Conservation (phyloP, 257 asterid genomes). For the Penstemon newberryi region DNA sequence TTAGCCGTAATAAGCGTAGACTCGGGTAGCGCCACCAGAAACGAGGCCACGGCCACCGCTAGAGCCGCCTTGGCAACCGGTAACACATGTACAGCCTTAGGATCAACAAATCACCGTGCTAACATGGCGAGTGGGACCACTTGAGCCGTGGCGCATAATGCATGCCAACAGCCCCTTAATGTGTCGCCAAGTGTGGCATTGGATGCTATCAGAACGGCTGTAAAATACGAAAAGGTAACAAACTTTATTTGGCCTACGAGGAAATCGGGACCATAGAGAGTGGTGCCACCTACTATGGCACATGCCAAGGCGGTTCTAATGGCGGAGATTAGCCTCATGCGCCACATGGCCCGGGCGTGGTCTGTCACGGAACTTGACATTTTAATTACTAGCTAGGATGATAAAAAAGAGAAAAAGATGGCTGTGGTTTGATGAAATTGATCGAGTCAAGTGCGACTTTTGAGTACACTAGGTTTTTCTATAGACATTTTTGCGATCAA, state of each 20-base stretch:
- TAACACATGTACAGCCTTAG: slow-evolving; percentile 8
- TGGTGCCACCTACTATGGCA: slow-evolving; percentile 48
- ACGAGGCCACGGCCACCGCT: slow-evolving; percentile 39
- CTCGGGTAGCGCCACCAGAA: slow-evolving; percentile 55
- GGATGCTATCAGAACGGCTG: slow-evolving; percentile 43
- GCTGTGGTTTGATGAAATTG: no score
- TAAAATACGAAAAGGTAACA: slow-evolving; percentile 58
- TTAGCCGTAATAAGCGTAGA: slow-evolving; percentile 47
- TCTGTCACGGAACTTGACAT: slow-evolving; percentile 37
- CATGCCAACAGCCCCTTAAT: slow-evolving; percentile 60
- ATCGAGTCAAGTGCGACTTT: no score
- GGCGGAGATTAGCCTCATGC: slow-evolving; percentile 56
- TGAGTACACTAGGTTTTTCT: no score
- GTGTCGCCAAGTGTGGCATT: slow-evolving; percentile 62
- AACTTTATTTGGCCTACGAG: slow-evolving; percentile 35
- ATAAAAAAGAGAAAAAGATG: no score
- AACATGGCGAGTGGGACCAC: slow-evolving; percentile 53
- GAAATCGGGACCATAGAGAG: slow-evolving; percentile 49
- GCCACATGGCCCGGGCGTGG: slow-evolving; percentile 52
- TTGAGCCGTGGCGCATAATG: slow-evolving; percentile 47
- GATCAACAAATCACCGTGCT: slow-evolving; percentile 31
- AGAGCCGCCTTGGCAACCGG: slow-evolving; percentile 36
- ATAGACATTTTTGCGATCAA: no score
- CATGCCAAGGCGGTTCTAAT: slow-evolving; percentile 54
- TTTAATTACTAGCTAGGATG: no score